phyloP scores from a whole-genome alignment of 495 filamentous ascomycete genomes.

The Penicillium ucsense region DNA sequence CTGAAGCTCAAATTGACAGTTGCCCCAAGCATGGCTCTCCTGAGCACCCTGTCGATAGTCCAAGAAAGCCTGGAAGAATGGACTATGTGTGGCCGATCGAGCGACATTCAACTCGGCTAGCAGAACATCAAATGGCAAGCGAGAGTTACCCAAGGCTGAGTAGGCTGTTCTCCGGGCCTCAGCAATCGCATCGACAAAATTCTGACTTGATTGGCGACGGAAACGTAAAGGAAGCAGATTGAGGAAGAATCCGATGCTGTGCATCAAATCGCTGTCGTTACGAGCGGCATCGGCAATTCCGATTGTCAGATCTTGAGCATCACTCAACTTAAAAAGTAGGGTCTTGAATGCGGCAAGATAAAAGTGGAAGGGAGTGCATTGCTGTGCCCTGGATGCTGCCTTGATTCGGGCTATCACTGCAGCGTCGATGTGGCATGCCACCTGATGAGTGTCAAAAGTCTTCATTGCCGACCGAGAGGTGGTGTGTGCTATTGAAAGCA shows the following conservation, averaged over 20 bases:
- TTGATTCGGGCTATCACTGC: neutral
- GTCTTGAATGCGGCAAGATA: conserved; percentile 16
- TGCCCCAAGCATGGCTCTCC: neutral
- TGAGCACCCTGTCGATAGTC: conserved; percentile 22
- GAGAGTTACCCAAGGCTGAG: conserved; percentile 14
- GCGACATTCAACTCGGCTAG: conserved; percentile 20
- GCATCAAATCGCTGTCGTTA: conserved; percentile 4
- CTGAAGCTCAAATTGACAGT: conserved; percentile 10
- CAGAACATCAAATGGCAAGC: conserved; percentile 33
- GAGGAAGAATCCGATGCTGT: conserved; percentile 32
- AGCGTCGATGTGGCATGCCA: neutral
- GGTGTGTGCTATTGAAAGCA: conserved; percentile 12
- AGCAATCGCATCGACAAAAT: conserved; percentile 5
- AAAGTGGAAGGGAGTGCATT: conserved; percentile 23
- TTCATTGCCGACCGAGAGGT: neutral
- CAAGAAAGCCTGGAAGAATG: conserved; percentile 29
- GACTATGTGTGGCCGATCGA: conserved; percentile 16
- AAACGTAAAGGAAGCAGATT: conserved; percentile 40
- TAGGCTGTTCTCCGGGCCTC: conserved; percentile 11
- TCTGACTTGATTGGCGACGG: conserved; percentile 7
- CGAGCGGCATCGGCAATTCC: conserved; percentile 34
- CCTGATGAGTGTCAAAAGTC: neutral
- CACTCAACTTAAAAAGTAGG: conserved; percentile 11
- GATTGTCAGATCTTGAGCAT: neutral
- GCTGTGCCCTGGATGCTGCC: neutral